Percentiles rank a stretch among this genome's conserved stretches.
Evolutionary conservation across 208 protist genomes (phyloP).

Genomic region (Perkinsela sp.): DNA sequence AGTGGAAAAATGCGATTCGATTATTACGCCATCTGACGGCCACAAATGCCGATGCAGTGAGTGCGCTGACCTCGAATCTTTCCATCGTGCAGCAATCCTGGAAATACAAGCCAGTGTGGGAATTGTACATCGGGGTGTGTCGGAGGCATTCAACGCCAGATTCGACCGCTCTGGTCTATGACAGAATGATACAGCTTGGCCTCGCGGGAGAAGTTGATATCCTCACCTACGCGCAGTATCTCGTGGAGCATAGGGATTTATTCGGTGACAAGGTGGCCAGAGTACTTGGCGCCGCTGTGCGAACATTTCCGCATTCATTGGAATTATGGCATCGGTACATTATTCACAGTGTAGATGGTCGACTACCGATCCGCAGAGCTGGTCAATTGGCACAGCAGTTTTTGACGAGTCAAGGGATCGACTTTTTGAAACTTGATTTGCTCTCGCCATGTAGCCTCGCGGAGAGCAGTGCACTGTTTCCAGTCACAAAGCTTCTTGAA

Average conservation of each 20-base stretch:
- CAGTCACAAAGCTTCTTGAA: no score
- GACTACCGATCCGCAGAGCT: no score
- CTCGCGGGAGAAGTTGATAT: neutral
- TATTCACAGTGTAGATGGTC: neutral
- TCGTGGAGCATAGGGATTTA: neutral
- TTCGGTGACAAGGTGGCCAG: neutral
- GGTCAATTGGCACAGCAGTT: neutral
- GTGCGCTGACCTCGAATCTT: neutral
- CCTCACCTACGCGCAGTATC: neutral
- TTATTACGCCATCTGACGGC: neutral
- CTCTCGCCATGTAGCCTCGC: no score
- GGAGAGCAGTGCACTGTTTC: no score
- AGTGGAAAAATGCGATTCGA: neutral
- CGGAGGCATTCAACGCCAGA: neutral
- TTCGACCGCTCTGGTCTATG: neutral
- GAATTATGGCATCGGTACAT: neutral
- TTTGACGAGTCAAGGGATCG: neutral
- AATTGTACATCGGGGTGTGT: neutral
- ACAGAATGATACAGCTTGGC: neutral
- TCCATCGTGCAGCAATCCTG: neutral
- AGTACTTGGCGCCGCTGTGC: neutral
- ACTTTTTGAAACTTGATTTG: neutral
- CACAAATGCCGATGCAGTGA: neutral
- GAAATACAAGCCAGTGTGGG: neutral
- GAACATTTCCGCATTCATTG: neutral